Evolutionary conservation across 345 rosid genomes (phyloP), one percentile per base, ranked within the genome.

Genomic region (Rubroshorea leprosula): DNA sequence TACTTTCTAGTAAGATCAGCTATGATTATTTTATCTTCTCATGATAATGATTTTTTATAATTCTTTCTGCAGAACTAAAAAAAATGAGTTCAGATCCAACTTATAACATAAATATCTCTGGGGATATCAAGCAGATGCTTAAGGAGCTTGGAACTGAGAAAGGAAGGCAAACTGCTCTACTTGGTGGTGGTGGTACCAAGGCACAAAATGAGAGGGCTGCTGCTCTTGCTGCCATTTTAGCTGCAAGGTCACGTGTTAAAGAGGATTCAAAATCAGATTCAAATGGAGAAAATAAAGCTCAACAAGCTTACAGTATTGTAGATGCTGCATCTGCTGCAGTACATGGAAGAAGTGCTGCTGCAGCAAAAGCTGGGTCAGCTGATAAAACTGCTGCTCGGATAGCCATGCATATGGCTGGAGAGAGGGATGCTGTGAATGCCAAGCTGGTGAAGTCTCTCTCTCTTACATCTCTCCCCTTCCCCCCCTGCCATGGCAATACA

Each of bases 321-420:
- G 97, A 93, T 75, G 97, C 95, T 54, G 99, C 96, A 39, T 93
- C 99, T 57, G 96, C 99, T 68, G 79, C 99, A 0, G 94, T 93
- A 51, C 88, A 83, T 31, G 99, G 99, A 68, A 83, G 96, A 79
- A 93, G 96, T 78, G 95, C 96, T 60, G 85, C 76, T 46, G 88
- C 97, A 51, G 96, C 97, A 48, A 93, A 85, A 83, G 86, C 86
- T 67, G 78, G 88, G 44, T 62, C 87, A 59, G 71, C 72, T 65
- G 85, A 89, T 78, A 93, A 89, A 71, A 80, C 96, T 52, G 91
- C 88, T 73, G 96, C 99, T 65, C 78, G 87, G 49, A 89, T 93
- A 68, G 97, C 94, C 51, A 79, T 85, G 97, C 97, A 93, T 72
- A 85, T 81, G 90, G 89, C 95, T 71, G 99, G 99, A 47, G 99